Base-by-base conservation (phyloP, 176 grass and related monocot species). In the Hsuehochloa calcarea region DNA sequence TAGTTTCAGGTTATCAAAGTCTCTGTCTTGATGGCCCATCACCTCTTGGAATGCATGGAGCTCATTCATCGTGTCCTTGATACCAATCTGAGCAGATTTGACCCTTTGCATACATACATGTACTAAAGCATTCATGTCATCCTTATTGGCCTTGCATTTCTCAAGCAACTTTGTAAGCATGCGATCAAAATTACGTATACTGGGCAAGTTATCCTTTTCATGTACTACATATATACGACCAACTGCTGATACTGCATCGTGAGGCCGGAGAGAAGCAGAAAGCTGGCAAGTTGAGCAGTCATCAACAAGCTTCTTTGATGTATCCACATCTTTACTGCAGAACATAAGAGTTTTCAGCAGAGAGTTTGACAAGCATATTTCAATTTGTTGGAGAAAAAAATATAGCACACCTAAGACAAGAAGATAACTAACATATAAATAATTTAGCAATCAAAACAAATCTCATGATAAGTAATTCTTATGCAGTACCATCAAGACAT, bases 271-370 rank as follows among this genome's bases (percentile, higher is more conserved):
- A 49, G 93, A 94, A 77, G 86, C 83, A 49, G 96, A 94, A 61
- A 91, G 86, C 41, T 90, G 84, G 75, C 78, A 67, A 70, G 62
- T 91, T 71, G 86, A 94, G 77, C 86, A 94, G 69, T 96, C 97
- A 92, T 99, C 97, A 72, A 96, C 91, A 83, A 93, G 93, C 88
- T 99, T 99, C 75, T 94, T 99, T 40, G 97, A 89, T 66, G 84
- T 96, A 80, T 91, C 77, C 15, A 99, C 97, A 84, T 99, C 97
- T 85, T 99, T 99, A 85, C 97, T 99, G 97, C 86, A 92, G 74
- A 40, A 25, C 22, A 82, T 76, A 31, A 83, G 40, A 52, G 22
- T 74, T 79, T 75, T 90, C 66, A 90, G 79, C 46, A 87, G 70
- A 65, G 44, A n/a, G 11, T 46, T 38, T 43, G 40, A 79, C 49